Percentiles rank a stretch among this genome's conserved stretches.
phyloP scores from a whole-genome alignment of 805 yeast species.

The Saturnispora hagleri region DNA sequence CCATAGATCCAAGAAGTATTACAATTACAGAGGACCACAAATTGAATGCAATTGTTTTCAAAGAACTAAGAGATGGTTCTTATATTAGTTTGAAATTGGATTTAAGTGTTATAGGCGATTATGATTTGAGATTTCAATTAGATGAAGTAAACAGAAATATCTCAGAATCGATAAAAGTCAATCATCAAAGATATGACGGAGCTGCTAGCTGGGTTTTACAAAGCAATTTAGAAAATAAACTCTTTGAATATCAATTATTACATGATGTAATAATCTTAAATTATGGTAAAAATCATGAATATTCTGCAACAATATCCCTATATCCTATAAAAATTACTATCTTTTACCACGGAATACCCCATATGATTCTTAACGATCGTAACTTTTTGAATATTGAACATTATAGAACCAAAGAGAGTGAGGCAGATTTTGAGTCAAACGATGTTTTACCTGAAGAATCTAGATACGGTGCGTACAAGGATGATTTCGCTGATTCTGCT shows the following conservation, averaged over 20 bases:
- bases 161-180: constrained; percentile 12
- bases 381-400: constrained; percentile 79
- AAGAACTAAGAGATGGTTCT: constrained; percentile 33
- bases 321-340: constrained; percentile 45
- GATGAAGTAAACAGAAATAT: constrained; percentile 49
- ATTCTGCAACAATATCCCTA: constrained; percentile 34
- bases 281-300: constrained; percentile 32
- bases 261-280: constrained; percentile 15
- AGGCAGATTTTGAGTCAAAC: constrained; percentile 27
- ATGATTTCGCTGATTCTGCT: constrained; percentile 57
- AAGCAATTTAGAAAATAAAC: constrained; percentile 11
- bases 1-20: constrained; percentile 31
- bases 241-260: constrained; percentile 20
- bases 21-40: constrained; percentile 23
- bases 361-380: constrained; percentile 58
- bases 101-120: constrained; percentile 46
- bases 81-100: constrained; percentile 44
- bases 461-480: constrained; percentile 58
- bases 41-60: constrained; percentile 39
- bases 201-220: constrained; percentile 52
- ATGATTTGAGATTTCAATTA: constrained; percentile 50
- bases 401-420: constrained; percentile 41
- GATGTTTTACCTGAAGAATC: constrained; percentile 51
- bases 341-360: constrained; percentile 34
- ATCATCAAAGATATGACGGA: constrained; percentile 47